Conservation (phyloP, 371 early-diverging fungal species). For the Mucor piriformis region DNA sequence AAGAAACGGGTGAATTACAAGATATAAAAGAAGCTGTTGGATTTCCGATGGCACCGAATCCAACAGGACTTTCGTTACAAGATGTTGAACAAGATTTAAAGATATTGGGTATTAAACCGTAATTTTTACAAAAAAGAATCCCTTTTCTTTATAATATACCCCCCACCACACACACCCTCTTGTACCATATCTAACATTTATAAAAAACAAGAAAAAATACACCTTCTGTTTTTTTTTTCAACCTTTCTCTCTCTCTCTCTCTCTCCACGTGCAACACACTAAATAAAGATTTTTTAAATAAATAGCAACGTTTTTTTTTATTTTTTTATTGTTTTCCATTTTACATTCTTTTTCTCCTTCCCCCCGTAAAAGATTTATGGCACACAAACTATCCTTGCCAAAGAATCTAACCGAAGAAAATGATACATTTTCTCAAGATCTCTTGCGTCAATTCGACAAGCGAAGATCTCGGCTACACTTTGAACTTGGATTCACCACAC, state of each 20-base stretch:
- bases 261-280: neutral
- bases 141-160: neutral
- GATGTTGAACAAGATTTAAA: constrained; percentile 55
- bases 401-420: constrained; percentile 14
- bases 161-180: neutral
- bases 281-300: constrained; percentile 1
- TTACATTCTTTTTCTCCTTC: constrained; percentile 1
- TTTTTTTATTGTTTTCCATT: neutral
- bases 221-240: neutral
- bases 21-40: constrained; percentile 45
- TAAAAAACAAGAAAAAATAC: too few species aligned
- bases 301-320: neutral
- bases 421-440: constrained; percentile 41
- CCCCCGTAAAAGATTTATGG: constrained; percentile 6
- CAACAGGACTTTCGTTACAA: constrained; percentile 33
- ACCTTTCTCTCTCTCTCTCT: neutral
- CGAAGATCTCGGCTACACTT: constrained; percentile 35
- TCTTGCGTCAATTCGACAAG: constrained; percentile 46
- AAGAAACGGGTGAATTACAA: constrained; percentile 52
- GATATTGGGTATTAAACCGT: constrained; percentile 35
- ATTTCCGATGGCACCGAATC: constrained; percentile 51
- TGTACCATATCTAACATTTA: too few species aligned
- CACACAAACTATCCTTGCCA: constrained; percentile 22
- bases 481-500: constrained; percentile 33
- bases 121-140: neutral